Percentiles rank a stretch among this genome's conserved stretches.
Evolutionary conservation across 148 eudicot species (phyloP).

Genomic region (Amaranthus hypochondriacus): DNA sequence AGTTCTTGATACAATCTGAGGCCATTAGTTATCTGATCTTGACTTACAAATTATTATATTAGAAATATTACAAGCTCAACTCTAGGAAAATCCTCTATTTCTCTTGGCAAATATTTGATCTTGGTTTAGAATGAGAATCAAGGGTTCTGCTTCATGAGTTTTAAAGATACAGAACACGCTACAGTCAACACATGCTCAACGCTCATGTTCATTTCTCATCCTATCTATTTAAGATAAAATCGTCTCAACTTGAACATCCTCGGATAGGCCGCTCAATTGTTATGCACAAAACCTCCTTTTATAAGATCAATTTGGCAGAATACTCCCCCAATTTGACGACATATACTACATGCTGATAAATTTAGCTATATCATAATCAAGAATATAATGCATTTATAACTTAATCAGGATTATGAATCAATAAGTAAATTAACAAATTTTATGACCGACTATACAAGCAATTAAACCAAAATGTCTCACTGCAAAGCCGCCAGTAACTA

Average conservation of each 20-base stretch:
- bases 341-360: too few relatives aligned
- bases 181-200: neutral
- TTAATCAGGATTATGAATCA: neutral
- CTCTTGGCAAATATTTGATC: neutral
- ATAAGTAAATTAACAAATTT: neutral
- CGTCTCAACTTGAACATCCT: neutral
- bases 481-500: neutral
- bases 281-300: neutral
- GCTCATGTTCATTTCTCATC: neutral
- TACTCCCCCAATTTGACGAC: neutral
- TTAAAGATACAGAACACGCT: neutral
- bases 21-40: neutral
- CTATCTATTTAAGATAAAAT: neutral
- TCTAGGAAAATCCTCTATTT: neutral
- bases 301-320: neutral
- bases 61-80: neutral
- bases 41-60: neutral
- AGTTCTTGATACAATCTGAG: neutral
- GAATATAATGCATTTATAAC: neutral
- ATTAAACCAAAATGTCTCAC: neutral
- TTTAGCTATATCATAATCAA: too few relatives aligned
- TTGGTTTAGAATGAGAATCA: neutral
- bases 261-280: neutral
- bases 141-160: neutral
- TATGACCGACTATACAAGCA: neutral